A percentile compares a stretch with the other conserved stretches of the same genome.
These are phyloP conservation scores for Pelargonium nanum DNA, from an alignment of 345 rosid genomes.

Conservation along the genomic window DNA sequence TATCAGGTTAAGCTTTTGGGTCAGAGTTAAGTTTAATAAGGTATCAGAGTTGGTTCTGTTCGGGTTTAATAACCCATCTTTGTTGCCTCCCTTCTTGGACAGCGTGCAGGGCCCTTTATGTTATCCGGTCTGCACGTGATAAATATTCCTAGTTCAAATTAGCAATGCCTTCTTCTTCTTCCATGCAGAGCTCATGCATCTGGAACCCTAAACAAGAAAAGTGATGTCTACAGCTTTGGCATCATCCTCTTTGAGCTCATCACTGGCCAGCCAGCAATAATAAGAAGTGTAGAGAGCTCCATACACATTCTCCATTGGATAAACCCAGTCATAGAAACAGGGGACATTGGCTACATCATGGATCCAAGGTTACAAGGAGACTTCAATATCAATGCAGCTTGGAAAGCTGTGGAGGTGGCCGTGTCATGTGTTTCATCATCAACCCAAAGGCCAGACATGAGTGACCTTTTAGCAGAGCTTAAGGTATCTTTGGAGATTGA, in stretches of 20 bases:
- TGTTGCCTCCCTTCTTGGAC: no score
- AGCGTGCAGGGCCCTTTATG: not conserved
- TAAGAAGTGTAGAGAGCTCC: conserved; percentile 1
- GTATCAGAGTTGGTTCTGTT: no score
- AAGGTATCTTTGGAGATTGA: conserved; percentile 20
- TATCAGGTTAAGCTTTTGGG: no score
- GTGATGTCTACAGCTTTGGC: conserved; percentile 47
- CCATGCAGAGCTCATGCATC: conserved; percentile 15
- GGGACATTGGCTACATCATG: conserved; percentile 21
- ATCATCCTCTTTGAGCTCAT: conserved; percentile 32
- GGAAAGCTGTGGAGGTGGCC: conserved; percentile 24
- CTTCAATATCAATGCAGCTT: conserved; percentile 16
- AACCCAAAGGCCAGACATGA: conserved; percentile 21
- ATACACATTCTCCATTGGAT: conserved; percentile 5
- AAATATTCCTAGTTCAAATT: no score
- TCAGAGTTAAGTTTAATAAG: no score
- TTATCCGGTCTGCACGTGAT: no score
- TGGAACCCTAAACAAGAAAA: conserved; percentile 24
- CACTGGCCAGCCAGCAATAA: conserved; percentile 24
- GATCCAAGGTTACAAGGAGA: conserved; percentile 21
- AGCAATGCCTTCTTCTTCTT: not conserved
- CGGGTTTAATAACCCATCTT: no score
- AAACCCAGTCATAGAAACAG: conserved; percentile 11
- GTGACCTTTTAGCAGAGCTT: conserved; percentile 10
- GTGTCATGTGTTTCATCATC: conserved; percentile 16